Evolutionary conservation across 169 alveolate genomes (phyloP), one percentile per base, ranked within the genome.

Genomic region (Eimeria sp.): DNA sequence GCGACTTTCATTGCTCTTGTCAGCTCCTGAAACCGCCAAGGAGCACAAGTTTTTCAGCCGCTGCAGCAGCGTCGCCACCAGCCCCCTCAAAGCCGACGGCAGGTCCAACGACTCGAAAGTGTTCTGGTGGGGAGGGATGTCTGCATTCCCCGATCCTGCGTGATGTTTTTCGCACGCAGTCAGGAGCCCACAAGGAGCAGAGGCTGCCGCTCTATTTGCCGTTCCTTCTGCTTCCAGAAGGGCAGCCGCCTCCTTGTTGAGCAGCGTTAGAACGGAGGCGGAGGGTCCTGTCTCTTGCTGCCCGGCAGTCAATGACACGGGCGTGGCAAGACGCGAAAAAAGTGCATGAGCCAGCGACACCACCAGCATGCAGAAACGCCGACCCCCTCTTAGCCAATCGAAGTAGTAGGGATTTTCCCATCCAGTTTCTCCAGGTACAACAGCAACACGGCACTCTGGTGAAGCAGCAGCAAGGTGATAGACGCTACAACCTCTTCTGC

Each of bases 381-480:
- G 83, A 30, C 93, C 93, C 46, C 93, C 82, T 33, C 68, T 23
- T 16, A 87, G 93, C 93, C 93, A 87, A 52, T 87, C 93, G 33
- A 87, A 87, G 64, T 87, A 87, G 20, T 87, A 87, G 27, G 93
- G 93, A 64, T 87, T 87, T 64, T 87, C 93, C 93, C 93, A 87
- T 37, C 93, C 93, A 62, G 93, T 87, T n/a, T 87, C 93, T 16
- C 93, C 93, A 20, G 93, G 82, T 10, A 87, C 93, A 33, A 87
- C 64, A 33, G 93, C 93, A n/a, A 87, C 93, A 52, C 93, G 93
- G 64, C 93, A 87, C 54, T 60, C 93, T 18, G 83, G 93, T 27
- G 93, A 87, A 64, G 93, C 93, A 62, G 93, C 93, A 30, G 93
- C 93, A 23, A 87, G 93, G 49, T 87, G 93, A 43, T 64, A 87